Percentiles rank a stretch among this genome's conserved stretches.
Evolutionary conservation across 345 rosid genomes (phyloP).

Genomic region (Rubroshorea leprosula): DNA sequence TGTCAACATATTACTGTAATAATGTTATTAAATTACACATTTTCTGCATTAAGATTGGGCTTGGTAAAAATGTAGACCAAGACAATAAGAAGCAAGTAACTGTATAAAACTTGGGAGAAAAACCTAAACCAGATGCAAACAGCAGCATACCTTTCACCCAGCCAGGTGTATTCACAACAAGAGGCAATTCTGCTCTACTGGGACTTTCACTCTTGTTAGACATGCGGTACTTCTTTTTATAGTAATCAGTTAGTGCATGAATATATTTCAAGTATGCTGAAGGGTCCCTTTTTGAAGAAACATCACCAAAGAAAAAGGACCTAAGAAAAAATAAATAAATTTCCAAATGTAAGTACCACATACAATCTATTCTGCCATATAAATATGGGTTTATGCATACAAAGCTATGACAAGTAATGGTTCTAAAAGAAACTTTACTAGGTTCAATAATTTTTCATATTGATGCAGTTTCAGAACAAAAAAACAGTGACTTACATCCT

Average conservation of each 20-base stretch:
- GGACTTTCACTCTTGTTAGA: conserved; percentile 26
- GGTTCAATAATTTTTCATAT: not conserved
- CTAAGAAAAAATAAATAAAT: conserved; percentile 34
- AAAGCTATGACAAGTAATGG: not conserved
- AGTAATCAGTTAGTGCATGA: conserved; percentile 54
- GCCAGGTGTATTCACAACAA: conserved; percentile 86
- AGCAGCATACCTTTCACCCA: conserved; percentile 83
- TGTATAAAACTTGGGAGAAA: not conserved
- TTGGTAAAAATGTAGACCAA: not conserved
- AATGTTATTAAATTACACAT: not conserved
- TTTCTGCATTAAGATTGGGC: not conserved
- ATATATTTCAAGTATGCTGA: conserved; percentile 56
- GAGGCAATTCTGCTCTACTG: conserved; percentile 50
- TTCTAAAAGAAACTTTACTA: not conserved
- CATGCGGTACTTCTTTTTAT: conserved; percentile 38
- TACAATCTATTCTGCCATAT: not conserved
- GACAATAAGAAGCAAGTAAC: not conserved
- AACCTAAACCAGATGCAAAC: conserved; percentile 6
- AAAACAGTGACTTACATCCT: not conserved
- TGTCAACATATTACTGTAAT: not conserved
- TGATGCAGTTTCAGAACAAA: not conserved
- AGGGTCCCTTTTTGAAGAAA: conserved; percentile 86
- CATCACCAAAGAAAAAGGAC: conserved; percentile 82
- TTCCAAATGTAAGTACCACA: conserved; percentile 3
- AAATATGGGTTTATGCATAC: not conserved